Evolutionary conservation across 208 protist genomes (phyloP).

Genomic region (Acanthamoeba lugdunensis): DNA sequence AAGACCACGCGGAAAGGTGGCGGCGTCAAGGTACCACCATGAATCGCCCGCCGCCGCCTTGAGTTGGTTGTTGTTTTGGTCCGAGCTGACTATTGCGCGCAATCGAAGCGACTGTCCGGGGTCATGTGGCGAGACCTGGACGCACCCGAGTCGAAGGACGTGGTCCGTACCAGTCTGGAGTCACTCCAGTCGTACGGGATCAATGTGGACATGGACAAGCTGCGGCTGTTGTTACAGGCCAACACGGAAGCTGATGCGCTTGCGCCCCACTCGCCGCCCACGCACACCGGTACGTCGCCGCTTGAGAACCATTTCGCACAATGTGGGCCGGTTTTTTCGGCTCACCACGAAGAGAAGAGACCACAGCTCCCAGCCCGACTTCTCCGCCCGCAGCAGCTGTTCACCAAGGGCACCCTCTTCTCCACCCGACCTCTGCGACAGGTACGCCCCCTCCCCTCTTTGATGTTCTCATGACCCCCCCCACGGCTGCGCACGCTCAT

Average conservation of each 20-base stretch:
- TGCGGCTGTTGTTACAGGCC: conserved; percentile 19
- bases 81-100: not conserved
- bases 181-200: conserved; percentile 44
- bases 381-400: too few species aligned
- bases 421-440: not conserved
- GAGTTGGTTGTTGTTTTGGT: not conserved
- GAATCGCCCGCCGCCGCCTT: not conserved
- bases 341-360: not conserved
- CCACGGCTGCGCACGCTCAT: not conserved
- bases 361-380: too few species aligned
- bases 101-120: conserved; percentile 6
- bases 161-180: not conserved
- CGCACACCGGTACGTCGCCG: not conserved
- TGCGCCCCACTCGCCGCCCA: not conserved
- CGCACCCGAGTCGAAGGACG: conserved; percentile 47
- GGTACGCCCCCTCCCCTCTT: not conserved
- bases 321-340: too few species aligned
- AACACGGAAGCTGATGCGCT: conserved; percentile 19
- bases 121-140: conserved; percentile 55
- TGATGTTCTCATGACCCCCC: too few species aligned
- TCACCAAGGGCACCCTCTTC: not conserved
- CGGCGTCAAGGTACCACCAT: conserved; percentile 14
- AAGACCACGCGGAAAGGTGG: conserved; percentile 25
- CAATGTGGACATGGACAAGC: conserved; percentile 12
- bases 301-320: not conserved